Base-by-base conservation (phyloP, 768 basidiomycete species). In the Boletus rubroflammeus region DNA sequence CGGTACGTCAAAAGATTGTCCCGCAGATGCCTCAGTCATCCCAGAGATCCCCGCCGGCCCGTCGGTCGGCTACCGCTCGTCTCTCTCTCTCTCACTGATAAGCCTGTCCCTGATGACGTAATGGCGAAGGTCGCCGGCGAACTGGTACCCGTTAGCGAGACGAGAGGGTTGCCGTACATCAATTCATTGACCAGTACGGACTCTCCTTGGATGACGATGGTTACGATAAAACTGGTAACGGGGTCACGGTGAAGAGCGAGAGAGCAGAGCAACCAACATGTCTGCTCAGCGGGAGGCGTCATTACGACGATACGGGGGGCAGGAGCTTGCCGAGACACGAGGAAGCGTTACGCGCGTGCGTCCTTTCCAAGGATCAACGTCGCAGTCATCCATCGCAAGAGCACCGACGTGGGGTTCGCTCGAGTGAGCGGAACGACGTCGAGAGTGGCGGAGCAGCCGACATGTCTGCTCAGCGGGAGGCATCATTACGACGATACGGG, bases 371-470 rank as follows among this genome's bases (percentile, higher is more conserved):
- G 75, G 73, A 81, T 76, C 81, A 73, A 74, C 77, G 76, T 78
- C 80, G 83, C 81, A 85, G 83, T 85, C 83, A 84, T 85, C 84
- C 83, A 85, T 85, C 84, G 84, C 84, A 85, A 78, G 81, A 84
- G 74, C 73, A 75, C 74, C 51, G 67, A 56, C 56, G 43, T 55
- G 47, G 47, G 51, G 55, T 47, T 62, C 57, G 58, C 63, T 59
- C 71, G 55, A 55, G 52, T 51, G 64, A 67, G 63, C 62, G 44
- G 53, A 63, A 55, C 53, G 57, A 58, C 60, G 47, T 10, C 55
- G n/a, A 17, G 35, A 19, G 28, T n/a, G n/a, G n/a, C 44, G 3
- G n/a, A 29, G 23, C 35, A 23, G 9, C 35, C n/a, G 50, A 19
- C 23, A 32, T 14, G 28, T 28, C 34, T 15, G 6, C 21, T 19